Evolutionary conservation across 768 basidiomycete species (phyloP).

Genomic region (Tremella fuciformis): DNA sequence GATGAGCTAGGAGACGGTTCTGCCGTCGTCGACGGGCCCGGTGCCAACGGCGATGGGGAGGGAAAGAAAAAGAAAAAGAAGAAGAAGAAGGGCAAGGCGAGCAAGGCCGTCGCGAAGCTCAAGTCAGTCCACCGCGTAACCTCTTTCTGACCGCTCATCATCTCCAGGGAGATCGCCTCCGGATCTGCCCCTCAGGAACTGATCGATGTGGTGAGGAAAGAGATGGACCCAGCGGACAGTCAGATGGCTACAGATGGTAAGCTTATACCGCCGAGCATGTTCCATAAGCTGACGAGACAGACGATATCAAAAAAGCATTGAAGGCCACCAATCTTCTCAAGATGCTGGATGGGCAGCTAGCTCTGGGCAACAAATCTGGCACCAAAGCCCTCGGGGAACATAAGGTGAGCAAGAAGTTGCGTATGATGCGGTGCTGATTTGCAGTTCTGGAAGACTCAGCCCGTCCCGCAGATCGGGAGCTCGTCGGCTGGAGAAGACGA

Average conservation of each 20-base stretch:
- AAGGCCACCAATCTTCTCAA: slow-evolving; percentile 82
- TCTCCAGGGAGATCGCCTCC: slow-evolving; percentile 29
- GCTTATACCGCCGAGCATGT: slow-evolving; percentile 12
- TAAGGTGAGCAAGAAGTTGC: slow-evolving; percentile 60
- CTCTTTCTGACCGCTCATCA: slow-evolving; percentile 50
- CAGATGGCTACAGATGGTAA: slow-evolving; percentile 57
- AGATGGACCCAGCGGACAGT: slow-evolving; percentile 62
- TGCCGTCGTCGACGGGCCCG: slow-evolving; percentile 22
- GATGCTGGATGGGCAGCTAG: slow-evolving; percentile 75
- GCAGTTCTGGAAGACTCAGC: slow-evolving; percentile 94
- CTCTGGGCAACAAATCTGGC: slow-evolving; percentile 65
- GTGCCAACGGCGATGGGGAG: slow-evolving; percentile 43
- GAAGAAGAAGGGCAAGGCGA: slow-evolving; percentile 72
- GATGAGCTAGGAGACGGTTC: slow-evolving; percentile 22
- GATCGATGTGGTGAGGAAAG: slow-evolving; percentile 65
- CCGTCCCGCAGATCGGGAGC: slow-evolving; percentile 65
- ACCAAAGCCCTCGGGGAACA: slow-evolving; percentile 81
- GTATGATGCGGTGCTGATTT: slow-evolving; percentile 7
- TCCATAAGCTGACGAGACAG: slow-evolving; percentile 36
- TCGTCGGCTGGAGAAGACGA: slow-evolving; percentile 63
- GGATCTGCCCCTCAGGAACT: slow-evolving; percentile 52
- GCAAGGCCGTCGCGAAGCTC: slow-evolving; percentile 55
- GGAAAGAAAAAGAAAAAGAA: slow-evolving; percentile 80
- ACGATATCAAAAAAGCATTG: slow-evolving; percentile 66
- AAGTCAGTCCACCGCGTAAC: slow-evolving; percentile 43